Percentiles rank a stretch among this genome's conserved stretches.
Conservation (phyloP, 352 stramenopile genomes). For the Pseudoperonospora humuli region DNA sequence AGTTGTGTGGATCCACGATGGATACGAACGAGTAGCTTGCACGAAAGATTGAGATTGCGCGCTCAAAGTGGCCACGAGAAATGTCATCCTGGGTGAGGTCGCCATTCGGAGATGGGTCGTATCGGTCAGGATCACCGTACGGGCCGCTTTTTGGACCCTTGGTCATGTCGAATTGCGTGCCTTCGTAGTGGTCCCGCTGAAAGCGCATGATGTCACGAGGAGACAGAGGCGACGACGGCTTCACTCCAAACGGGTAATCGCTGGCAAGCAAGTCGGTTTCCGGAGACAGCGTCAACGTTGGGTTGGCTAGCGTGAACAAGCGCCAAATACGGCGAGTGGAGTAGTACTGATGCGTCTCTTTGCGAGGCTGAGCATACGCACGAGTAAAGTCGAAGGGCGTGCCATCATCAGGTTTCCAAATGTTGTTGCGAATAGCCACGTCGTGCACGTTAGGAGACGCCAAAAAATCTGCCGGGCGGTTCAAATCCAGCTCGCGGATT, state of each 20-base stretch:
- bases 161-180: conserved; percentile 87
- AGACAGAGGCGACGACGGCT: conserved; percentile 41
- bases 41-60: conserved; percentile 91
- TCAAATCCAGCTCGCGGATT: conserved; percentile 83
- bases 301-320: conserved; percentile 76
- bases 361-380: conserved; percentile 67
- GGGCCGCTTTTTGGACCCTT: conserved; percentile 68
- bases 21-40: conserved; percentile 87
- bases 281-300: conserved; percentile 57
- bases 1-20: conserved; percentile 45
- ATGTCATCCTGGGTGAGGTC: conserved; percentile 50
- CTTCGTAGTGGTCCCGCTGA: conserved; percentile 91
- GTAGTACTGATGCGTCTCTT: conserved; percentile 65
- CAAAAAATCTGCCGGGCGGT: conserved; percentile 77
- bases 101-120: conserved; percentile 43
- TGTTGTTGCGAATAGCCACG: conserved; percentile 75
- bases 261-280: conserved; percentile 64
- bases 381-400: conserved; percentile 86
- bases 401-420: conserved; percentile 54
- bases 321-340: conserved; percentile 88
- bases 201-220: conserved; percentile 86
- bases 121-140: conserved; percentile 88
- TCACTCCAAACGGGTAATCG: conserved; percentile 86
- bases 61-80: conserved; percentile 69
- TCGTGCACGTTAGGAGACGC: conserved; percentile 84